Conservation (phyloP, 2,329 filamentous ascomycete species). For the Botrytis sinoallii region DNA sequence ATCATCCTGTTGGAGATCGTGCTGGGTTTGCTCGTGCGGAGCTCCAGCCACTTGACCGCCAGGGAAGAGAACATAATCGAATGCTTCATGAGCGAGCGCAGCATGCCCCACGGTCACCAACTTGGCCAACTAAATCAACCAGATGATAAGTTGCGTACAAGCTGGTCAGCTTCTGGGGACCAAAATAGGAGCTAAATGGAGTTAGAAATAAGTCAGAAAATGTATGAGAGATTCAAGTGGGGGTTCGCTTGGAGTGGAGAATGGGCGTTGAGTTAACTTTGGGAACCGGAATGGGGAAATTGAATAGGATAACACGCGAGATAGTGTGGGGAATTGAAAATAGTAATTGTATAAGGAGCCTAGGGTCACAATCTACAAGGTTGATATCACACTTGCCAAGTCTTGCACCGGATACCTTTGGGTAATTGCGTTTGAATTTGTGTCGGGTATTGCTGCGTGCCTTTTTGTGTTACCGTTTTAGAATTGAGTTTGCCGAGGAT, state of each 20-base stretch:
- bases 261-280: not conserved
- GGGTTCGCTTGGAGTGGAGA: no score
- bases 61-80: conserved; percentile 1
- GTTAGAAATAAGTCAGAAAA: not conserved
- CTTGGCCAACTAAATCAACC: conserved; percentile 24
- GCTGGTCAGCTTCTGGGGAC: not conserved
- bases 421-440: no score
- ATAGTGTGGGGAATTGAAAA: not conserved
- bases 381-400: not conserved
- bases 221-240: not conserved
- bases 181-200: not conserved
- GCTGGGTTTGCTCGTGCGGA: not conserved
- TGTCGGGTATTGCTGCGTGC: not conserved
- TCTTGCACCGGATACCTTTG: no score
- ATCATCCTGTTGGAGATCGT: not conserved
- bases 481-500: not conserved
- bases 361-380: not conserved
- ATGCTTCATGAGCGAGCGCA: conserved; percentile 4
- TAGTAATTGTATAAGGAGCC: not conserved
- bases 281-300: not conserved
- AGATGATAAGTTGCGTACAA: not conserved
- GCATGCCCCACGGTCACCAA: not conserved
- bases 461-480: no score
- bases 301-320: not conserved
- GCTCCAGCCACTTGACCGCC: not conserved